Conservation (phyloP, 805 yeast species). For the Sungouiozyma intestinalis region DNA sequence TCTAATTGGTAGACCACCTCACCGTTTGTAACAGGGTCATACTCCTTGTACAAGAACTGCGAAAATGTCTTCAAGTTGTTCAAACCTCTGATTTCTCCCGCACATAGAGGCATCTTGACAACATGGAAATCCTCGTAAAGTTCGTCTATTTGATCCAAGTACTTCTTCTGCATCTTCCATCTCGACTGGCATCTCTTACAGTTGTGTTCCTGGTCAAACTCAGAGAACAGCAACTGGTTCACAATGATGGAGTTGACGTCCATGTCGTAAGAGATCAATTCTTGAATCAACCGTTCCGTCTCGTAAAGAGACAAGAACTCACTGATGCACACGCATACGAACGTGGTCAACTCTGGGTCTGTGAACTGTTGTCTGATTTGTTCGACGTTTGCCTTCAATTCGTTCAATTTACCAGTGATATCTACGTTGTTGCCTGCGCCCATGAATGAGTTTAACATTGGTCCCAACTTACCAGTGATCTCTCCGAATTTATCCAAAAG, state of each 20-base stretch:
- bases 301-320: constrained; percentile 94
- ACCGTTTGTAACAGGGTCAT: constrained; percentile 52
- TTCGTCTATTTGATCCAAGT: constrained; percentile 90
- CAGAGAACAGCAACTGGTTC: constrained; percentile 86
- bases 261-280: constrained; percentile 85
- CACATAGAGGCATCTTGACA: constrained; percentile 90
- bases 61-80: constrained; percentile 79
- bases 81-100: constrained; percentile 90
- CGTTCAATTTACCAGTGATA: constrained; percentile 48
- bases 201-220: constrained; percentile 48
- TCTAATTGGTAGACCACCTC: constrained; percentile 29
- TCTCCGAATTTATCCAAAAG: constrained; percentile 80
- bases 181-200: constrained; percentile 90
- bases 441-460: constrained; percentile 71
- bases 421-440: constrained; percentile 55
- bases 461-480: constrained; percentile 79
- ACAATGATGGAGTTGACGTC: constrained; percentile 95
- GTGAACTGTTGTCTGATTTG: constrained; percentile 93
- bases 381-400: constrained; percentile 36
- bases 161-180: constrained; percentile 92
- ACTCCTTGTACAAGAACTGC: constrained; percentile 66
- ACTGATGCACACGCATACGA: constrained; percentile 93
- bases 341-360: constrained; percentile 90
- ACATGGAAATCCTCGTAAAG: constrained; percentile 94
- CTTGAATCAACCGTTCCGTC: constrained; percentile 96